Evolutionary conservation across 768 basidiomycete genomes (phyloP).

Genomic region (Saitozyma sp.): DNA sequence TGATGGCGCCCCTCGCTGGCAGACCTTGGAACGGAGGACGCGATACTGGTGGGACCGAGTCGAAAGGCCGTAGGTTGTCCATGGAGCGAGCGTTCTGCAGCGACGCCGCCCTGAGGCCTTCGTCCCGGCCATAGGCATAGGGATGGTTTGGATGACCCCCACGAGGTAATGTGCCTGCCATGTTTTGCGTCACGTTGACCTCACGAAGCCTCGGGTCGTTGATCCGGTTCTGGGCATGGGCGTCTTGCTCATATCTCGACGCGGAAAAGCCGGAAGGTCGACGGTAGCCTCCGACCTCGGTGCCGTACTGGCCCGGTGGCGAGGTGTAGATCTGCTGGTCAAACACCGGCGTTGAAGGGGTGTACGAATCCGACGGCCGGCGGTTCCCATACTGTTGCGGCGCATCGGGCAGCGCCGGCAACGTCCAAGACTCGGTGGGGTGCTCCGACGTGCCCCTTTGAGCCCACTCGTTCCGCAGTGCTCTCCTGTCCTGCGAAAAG

Average conservation of each 20-base stretch:
- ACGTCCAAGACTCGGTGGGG: slow-evolving; percentile 12
- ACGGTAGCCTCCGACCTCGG: slow-evolving; percentile 13
- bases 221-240: slow-evolving; percentile 28
- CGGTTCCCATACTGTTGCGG: slow-evolving; percentile 8
- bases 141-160: slow-evolving; percentile 9
- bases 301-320: slow-evolving; percentile 26
- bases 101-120: slow-evolving; percentile 5
- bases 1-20: slow-evolving; percentile 17
- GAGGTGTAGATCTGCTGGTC: slow-evolving; percentile 33
- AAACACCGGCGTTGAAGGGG: slow-evolving; percentile 2
- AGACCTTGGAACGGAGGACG: slow-evolving; percentile 31
- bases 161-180: background rate
- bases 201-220: slow-evolving; percentile 27
- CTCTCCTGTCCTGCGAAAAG: slow-evolving; percentile 30
- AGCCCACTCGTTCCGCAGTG: slow-evolving; percentile 21
- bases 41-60: slow-evolving; percentile 9
- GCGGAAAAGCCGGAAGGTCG: slow-evolving; percentile 26
- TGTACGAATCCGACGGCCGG: slow-evolving; percentile 19
- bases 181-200: slow-evolving; percentile 14
- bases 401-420: slow-evolving; percentile 8
- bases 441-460: slow-evolving; percentile 12
- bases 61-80: slow-evolving; percentile 36
- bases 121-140: slow-evolving; percentile 5
- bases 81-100: slow-evolving; percentile 36
- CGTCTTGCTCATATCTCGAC: slow-evolving; percentile 20